Percentiles rank a stretch among this genome's conserved stretches.
These are phyloP conservation scores for Jamesozyma spencerorum DNA, from an alignment of 805 yeast species.

Conservation along the genomic window DNA sequence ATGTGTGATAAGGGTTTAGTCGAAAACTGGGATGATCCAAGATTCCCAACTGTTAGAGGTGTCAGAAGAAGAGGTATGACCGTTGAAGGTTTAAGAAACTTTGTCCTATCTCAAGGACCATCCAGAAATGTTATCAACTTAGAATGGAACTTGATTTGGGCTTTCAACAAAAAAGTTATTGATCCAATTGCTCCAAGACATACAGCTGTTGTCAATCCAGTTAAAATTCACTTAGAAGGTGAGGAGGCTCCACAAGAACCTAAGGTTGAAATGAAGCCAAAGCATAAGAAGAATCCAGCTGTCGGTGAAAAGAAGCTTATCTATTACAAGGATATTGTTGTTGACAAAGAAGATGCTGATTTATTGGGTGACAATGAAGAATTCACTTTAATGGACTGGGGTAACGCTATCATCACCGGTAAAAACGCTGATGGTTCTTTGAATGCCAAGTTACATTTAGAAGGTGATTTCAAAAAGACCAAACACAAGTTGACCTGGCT, in stretches of 20 bases:
- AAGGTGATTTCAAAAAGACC: slow-evolving; percentile 95
- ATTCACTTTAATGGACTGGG: slow-evolving; percentile 98
- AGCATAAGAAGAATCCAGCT: slow-evolving; percentile 90
- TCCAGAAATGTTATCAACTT: slow-evolving; percentile 92
- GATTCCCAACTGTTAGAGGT: slow-evolving; percentile 99
- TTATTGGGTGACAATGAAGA: slow-evolving; percentile 80
- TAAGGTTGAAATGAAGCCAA: slow-evolving; percentile 64
- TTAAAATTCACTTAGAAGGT: slow-evolving; percentile 50
- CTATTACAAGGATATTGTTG: slow-evolving; percentile 50
- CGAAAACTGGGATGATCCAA: slow-evolving; percentile 95
- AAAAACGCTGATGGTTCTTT: slow-evolving; percentile 58
- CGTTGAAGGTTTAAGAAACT: slow-evolving; percentile 91
- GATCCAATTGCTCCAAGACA: slow-evolving; percentile 97
- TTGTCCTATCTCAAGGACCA: slow-evolving; percentile 93
- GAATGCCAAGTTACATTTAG: slow-evolving; percentile 75
- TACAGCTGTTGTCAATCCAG: slow-evolving; percentile 73
- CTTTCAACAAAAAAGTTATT: slow-evolving; percentile 90
- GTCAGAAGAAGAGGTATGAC: slow-evolving; percentile 99
- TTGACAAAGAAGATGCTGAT: slow-evolving; percentile 80
- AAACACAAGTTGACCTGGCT: slow-evolving; percentile 93
- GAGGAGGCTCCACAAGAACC: slow-evolving; percentile 57
- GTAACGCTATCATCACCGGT: slow-evolving; percentile 74
- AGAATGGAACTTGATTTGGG: slow-evolving; percentile 98
- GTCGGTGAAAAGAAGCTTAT: slow-evolving; percentile 78
- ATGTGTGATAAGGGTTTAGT: slow-evolving; percentile 89